These are phyloP conservation scores for Dioszegia hungarica DNA, from an alignment of 768 basidiomycete species.

Conservation along the genomic window DNA sequence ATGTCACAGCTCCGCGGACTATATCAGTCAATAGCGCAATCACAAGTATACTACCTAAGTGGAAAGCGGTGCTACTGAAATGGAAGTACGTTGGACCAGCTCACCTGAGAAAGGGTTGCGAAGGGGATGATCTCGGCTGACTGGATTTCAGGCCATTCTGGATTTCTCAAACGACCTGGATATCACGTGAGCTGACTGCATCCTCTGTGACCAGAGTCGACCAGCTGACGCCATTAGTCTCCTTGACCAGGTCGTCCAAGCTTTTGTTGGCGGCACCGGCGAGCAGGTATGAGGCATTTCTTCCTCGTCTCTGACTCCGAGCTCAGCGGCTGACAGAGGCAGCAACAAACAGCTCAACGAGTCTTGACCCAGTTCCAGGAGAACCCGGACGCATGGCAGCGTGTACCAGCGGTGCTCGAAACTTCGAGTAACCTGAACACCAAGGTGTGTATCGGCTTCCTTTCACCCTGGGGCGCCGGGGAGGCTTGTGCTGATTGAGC, in stretches of 20 bases:
- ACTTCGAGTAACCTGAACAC: conserved; percentile 73
- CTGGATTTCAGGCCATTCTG: conserved; percentile 65
- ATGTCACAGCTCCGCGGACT: too few relatives aligned
- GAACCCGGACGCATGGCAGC: conserved; percentile 91
- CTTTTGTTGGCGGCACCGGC: conserved; percentile 81
- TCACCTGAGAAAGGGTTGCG: background rate
- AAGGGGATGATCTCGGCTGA: conserved; percentile 2
- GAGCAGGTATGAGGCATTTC: conserved; percentile 61
- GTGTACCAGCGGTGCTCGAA: conserved; percentile 90
- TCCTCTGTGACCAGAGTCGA: background rate
- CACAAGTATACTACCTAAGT: too few relatives aligned
- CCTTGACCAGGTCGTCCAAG: conserved; percentile 87
- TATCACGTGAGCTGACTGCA: conserved; percentile 53
- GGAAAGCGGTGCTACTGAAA: conserved; percentile 1
- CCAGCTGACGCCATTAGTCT: conserved; percentile 49
- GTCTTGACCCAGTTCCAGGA: conserved; percentile 94
- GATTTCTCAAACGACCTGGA: conserved; percentile 94
- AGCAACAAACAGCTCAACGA: conserved; percentile 95
- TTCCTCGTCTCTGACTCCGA: background rate
- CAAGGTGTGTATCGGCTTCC: conserved; percentile 52
- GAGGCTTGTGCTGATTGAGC: background rate
- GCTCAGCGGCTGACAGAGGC: conserved; percentile 12
- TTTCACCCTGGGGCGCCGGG: background rate
- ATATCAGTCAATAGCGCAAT: too few relatives aligned
- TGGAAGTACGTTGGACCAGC: conserved; percentile 28